Base-by-base conservation (phyloP, 1,284 basidiomycete genomes). In the Cystobasidium slooffiae region DNA sequence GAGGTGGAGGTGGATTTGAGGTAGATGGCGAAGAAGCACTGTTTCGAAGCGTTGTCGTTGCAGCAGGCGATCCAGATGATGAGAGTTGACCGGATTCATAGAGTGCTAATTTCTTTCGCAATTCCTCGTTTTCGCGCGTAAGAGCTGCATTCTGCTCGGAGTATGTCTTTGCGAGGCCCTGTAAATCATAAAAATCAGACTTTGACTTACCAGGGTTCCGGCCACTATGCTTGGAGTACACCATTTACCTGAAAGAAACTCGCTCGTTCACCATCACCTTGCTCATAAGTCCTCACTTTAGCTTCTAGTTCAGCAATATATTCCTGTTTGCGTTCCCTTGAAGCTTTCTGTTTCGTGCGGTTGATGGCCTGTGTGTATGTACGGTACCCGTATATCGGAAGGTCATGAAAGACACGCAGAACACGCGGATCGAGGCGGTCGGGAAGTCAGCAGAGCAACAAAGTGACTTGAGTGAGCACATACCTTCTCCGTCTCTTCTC, bases 211-310 rank as follows among this genome's bases (percentile, higher is more conserved):
- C 31, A 31, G 31, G 31, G 31, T 31, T 31, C 31, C 31, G 31
- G 31, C 31, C 31, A 31, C 31, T 31, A 31, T 39, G n/a, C 9
- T 22, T 12, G 47, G 18, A 53, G 8, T 14, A 22, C 9, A 51
- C 0, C 43, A 37, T 62, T 22, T 22, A 66, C 70, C 72, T 80
- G 79, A 66, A 77, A 80, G 70, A 79, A 77, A 62, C 75, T 75
- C 64, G 75, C 76, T 58, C 78, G 76, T 55, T 78, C 78, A 66
- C 78, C 79, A 58, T 80, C 78, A 41, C 76, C 76, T 37, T 76
- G 70, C 52, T 79, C 78, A 58, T 78, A 73, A 3, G 59, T 53
- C 3, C 78, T 69, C 3, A 80, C 78, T 63, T 78, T 79, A 39
- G 47, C 78, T 72, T 79, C 78, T 39, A 79, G 62, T 44, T 78